These are phyloP conservation scores for Trichaptum fuscoviolaceum DNA, from an alignment of 768 basidiomycete species.

Conservation along the genomic window DNA sequence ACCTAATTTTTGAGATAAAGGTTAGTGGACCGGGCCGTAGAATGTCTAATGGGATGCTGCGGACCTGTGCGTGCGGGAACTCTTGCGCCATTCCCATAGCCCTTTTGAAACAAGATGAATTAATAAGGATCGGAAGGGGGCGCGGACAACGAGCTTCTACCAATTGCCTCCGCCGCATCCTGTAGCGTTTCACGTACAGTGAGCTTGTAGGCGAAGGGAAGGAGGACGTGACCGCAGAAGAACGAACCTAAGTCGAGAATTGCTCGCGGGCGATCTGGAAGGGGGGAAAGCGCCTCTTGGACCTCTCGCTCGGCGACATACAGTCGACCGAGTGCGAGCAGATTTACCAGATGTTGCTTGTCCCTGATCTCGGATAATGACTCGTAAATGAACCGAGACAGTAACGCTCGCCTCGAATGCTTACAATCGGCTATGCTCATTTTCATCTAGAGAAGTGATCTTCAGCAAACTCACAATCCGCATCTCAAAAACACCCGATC, in stretches of 20 bases:
- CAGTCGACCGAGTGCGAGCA: conserved; percentile 3
- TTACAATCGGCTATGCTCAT: conserved; percentile 2
- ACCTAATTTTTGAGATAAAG: neutral
- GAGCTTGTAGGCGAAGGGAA: neutral
- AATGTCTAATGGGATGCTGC: neutral
- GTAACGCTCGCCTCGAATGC: neutral
- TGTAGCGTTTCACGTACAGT: neutral
- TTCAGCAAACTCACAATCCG: neutral
- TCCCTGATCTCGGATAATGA: neutral
- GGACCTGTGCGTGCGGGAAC: conserved; percentile 3
- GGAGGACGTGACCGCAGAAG: neutral
- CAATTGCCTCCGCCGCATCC: conserved; percentile 2
- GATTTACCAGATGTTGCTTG: conserved; percentile 8
- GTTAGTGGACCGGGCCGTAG: neutral
- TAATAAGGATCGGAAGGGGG: neutral
- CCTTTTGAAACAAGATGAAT: neutral
- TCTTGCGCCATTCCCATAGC: conserved; percentile 3
- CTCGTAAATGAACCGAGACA: neutral
- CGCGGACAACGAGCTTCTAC: neutral
- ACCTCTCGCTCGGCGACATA: neutral
- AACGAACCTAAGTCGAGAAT: conserved; percentile 3
- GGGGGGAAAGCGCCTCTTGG: neutral
- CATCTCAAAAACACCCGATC: neutral
- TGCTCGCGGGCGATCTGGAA: neutral
- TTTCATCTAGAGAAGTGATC: neutral